These are phyloP conservation scores for Trichosporon sp. DNA, from an alignment of 1,284 basidiomycete species.

Conservation along the genomic window DNA sequence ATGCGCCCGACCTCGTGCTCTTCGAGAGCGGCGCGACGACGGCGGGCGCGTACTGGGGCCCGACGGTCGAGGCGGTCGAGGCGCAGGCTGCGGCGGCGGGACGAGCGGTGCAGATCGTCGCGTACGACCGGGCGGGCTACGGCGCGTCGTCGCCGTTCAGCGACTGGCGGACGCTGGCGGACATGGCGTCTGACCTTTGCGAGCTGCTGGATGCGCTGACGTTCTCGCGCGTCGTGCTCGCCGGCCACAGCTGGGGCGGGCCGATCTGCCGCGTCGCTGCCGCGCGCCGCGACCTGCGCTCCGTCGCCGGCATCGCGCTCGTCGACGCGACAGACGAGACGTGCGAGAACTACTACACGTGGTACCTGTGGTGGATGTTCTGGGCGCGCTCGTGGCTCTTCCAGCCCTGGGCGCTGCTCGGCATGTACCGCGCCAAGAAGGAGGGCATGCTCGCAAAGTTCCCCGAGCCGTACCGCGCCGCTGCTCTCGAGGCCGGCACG, in stretches of 20 bases:
- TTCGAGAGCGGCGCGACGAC: constrained; percentile 4
- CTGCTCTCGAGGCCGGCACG: background rate
- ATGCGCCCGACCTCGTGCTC: constrained; percentile 3
- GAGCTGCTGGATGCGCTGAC: background rate
- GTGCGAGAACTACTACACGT: constrained; percentile 6
- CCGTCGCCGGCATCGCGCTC: background rate
- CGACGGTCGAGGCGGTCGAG: background rate
- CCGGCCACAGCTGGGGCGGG: constrained; percentile 10
- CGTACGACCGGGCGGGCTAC: constrained; percentile 12
- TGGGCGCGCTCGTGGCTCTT: constrained; percentile 9
- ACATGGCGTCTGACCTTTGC: constrained; percentile 5
- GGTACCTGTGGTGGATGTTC: constrained; percentile 4
- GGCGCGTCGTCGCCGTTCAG: background rate
- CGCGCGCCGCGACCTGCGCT: background rate
- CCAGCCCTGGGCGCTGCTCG: background rate
- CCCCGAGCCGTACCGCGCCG: constrained; percentile 2
- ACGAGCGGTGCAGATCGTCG: background rate
- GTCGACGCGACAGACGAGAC: constrained; percentile 10
- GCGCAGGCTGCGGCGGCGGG: background rate
- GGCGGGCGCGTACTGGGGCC: constrained; percentile 6
- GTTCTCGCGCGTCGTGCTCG: constrained; percentile 4
- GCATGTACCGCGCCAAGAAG: background rate
- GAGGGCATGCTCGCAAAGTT: background rate
- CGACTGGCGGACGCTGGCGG: constrained; percentile 5
- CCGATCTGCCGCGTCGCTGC: background rate